phyloP scores from a whole-genome alignment of 345 rosid species.

The Brassica nigra region DNA sequence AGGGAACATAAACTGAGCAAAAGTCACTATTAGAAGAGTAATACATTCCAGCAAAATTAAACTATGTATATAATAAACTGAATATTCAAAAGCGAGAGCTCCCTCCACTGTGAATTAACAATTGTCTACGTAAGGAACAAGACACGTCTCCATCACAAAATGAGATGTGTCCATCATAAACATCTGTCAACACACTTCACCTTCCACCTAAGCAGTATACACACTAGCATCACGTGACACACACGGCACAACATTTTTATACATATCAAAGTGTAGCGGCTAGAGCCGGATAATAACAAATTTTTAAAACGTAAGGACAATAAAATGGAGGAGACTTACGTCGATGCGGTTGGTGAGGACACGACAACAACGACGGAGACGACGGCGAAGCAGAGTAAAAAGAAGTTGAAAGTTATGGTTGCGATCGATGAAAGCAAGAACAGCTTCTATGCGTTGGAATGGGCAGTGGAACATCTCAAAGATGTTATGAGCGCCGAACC shows the following conservation, averaged over 20 bases:
- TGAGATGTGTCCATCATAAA: conserved; percentile 20
- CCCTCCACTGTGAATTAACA: conserved; percentile 27
- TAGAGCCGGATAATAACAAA: neutral
- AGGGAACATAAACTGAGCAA: neutral
- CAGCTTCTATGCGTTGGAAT: conserved; percentile 64
- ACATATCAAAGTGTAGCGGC: neutral
- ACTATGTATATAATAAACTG: neutral
- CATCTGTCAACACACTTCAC: conserved; percentile 24
- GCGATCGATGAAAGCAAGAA: conserved; percentile 67
- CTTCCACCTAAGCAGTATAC: conserved; percentile 28
- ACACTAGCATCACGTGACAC: neutral
- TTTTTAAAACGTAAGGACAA: neutral
- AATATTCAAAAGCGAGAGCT: neutral
- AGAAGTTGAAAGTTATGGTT: conserved; percentile 56
- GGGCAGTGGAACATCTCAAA: conserved; percentile 55
- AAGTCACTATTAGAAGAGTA: neutral
- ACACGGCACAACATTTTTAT: neutral
- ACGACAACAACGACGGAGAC: conserved; percentile 12
- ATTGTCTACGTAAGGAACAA: conserved; percentile 2
- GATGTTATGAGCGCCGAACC: conserved; percentile 19
- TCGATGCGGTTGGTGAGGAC: conserved; percentile 26
- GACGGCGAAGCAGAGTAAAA: conserved; percentile 9
- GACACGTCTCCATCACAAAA: conserved; percentile 1
- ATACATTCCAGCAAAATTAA: neutral
- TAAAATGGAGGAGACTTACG: conserved; percentile 41